Evolutionary conservation across 306 rosid genomes (phyloP).

Genomic region (Trifolium pratense): DNA sequence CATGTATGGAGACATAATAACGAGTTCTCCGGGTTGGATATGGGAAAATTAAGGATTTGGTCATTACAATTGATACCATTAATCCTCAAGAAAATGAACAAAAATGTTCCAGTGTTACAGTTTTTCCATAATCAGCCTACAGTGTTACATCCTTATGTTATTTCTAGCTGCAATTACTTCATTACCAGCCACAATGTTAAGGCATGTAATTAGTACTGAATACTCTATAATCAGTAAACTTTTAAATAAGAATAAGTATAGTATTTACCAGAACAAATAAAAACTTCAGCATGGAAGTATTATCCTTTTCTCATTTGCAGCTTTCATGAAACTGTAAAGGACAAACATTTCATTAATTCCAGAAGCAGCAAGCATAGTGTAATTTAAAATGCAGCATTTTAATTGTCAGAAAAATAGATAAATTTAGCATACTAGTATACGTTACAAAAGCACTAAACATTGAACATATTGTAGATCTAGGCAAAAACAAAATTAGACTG

Average conservation of each 20-base stretch:
- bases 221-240: constrained; percentile 17
- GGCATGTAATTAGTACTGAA: constrained; percentile 36
- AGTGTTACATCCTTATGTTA: constrained; percentile 49
- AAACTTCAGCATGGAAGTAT: constrained; percentile 49
- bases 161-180: constrained; percentile 71
- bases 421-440: background rate
- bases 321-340: constrained; percentile 44
- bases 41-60: background rate
- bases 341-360: background rate
- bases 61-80: background rate
- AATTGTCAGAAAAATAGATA: background rate
- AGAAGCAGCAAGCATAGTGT: constrained; percentile 1
- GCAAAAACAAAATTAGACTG: background rate
- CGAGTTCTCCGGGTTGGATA: constrained; percentile 22
- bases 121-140: background rate
- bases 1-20: background rate
- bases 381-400: background rate
- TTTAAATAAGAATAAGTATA: background rate
- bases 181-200: constrained; percentile 54
- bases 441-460: background rate
- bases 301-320: constrained; percentile 50
- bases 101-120: background rate
- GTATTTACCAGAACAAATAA: constrained; percentile 63
- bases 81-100: too few relatives aligned
- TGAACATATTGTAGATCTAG: constrained; percentile 7